These are phyloP conservation scores for Penicillium aurantiogriseum DNA, from an alignment of 2,329 filamentous ascomycete species.

Conservation along the genomic window DNA sequence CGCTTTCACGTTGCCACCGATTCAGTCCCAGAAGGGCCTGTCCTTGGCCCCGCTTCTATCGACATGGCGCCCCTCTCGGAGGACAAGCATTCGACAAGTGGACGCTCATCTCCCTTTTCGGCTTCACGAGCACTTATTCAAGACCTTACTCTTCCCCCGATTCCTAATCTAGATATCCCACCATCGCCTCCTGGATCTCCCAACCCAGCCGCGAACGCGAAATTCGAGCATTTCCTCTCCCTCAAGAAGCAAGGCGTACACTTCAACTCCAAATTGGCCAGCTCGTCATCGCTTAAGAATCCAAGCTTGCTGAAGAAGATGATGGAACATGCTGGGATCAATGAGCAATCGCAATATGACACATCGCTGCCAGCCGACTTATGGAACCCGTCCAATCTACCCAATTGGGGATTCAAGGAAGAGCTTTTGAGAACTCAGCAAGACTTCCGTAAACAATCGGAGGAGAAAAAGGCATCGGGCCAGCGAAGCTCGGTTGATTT, in stretches of 20 bases:
- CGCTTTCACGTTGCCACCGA: conserved; percentile 2
- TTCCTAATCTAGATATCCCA: conserved; percentile 47
- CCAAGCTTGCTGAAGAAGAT: conserved; percentile 57
- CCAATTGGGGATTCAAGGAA: conserved; percentile 48
- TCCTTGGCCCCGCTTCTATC: conserved; percentile 39
- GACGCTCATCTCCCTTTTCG: conserved; percentile 50
- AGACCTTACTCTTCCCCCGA: conserved; percentile 54
- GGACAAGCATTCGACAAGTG: conserved; percentile 9
- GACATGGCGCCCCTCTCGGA: conserved; percentile 19
- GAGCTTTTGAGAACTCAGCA: conserved; percentile 46
- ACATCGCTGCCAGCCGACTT: conserved; percentile 47
- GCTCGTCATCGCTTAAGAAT: conserved; percentile 58
- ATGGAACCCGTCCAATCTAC: conserved; percentile 42
- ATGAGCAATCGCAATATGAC: conserved; percentile 53
- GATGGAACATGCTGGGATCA: conserved; percentile 58
- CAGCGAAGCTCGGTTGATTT: conserved; percentile 43
- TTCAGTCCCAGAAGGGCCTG: conserved; percentile 27
- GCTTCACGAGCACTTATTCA: conserved; percentile 51
- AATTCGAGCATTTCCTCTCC: conserved; percentile 60
- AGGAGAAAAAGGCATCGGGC: conserved; percentile 35
- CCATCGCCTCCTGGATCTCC: conserved; percentile 49
- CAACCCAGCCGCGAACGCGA: conserved; percentile 49
- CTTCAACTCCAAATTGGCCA: conserved; percentile 62
- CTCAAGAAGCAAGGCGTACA: conserved; percentile 62
- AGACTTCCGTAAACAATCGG: conserved; percentile 32